Evolutionary conservation across 1,284 basidiomycete genomes (phyloP), one percentile per base, ranked within the genome.

Genomic region (Leccinum cinnamomeum): DNA sequence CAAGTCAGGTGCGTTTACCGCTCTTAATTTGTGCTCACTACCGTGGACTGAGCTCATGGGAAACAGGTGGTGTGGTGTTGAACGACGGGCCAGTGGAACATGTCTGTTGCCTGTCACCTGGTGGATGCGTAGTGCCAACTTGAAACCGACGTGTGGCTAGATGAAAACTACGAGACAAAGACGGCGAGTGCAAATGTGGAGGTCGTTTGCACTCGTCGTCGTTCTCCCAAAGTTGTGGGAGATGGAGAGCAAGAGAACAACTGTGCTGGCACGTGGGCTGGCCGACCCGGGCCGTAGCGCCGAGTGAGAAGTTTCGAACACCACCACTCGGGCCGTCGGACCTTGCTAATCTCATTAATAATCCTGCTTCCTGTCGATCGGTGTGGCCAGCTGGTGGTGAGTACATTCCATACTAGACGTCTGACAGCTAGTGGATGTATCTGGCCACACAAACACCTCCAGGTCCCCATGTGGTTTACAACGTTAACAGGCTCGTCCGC

Each of bases 401-500:
- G 10, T 46, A 41, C 60, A 39, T 23, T 67, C 53, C 53, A 61
- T 20, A 30, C 56, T 54, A 37, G 23, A 54, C 18, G 28, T 56
- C 58, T 51, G 56, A 59, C 67, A 7, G 59, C 59, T 46, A 59
- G 66, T 68, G 55, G 37, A 33, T 59, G 33, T 59, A 64, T 55
- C 54, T 61, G 41, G 59, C 56, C 59, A 70, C 57, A 44, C 37
- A 39, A 53, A 14, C 46, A 56, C 57, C 28, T 59, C 50, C 57
- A 53, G 39, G 53, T 59, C 44, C n/a, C 64, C 60, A 30, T 60
- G 68, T 60, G 50, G 59, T 33, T 58, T 59, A 58, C 57, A 59
- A 37, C 37, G 37, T 37, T 37, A 37, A 58, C 57, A 33, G 30
- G 30, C 66, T 60, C 48, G 56, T 69, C 68, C 69, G 68, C 70